These are phyloP conservation scores for Phytophthora idaei DNA, from an alignment of 352 stramenopile genomes.

Conservation along the genomic window DNA sequence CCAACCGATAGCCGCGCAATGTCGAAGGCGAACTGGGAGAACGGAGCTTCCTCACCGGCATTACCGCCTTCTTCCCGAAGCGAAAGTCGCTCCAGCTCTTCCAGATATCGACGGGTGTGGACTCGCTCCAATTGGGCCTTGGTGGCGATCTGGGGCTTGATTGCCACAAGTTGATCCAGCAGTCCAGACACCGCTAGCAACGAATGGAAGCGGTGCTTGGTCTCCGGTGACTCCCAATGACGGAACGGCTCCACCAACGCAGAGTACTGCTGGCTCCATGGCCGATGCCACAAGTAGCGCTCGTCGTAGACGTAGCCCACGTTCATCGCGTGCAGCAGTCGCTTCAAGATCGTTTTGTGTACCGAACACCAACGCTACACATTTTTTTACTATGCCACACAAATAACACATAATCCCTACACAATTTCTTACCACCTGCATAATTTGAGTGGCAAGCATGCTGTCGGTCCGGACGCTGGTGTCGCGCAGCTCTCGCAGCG, in stretches of 20 bases:
- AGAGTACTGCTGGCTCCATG: slow-evolving; percentile 62
- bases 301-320: slow-evolving; percentile 85
- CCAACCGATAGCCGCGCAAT: slow-evolving; percentile 77
- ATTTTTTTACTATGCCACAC: too few relatives aligned
- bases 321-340: slow-evolving; percentile 13
- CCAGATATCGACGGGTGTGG: slow-evolving; percentile 65
- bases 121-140: slow-evolving; percentile 55
- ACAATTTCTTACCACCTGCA: background rate
- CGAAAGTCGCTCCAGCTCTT: slow-evolving; percentile 57
- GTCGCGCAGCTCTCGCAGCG: slow-evolving; percentile 23
- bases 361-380: background rate
- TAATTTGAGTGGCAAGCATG: slow-evolving; percentile 39
- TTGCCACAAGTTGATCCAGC: slow-evolving; percentile 43
- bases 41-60: slow-evolving; percentile 71
- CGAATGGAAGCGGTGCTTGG: slow-evolving; percentile 82
- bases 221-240: slow-evolving; percentile 84
- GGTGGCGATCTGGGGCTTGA: slow-evolving; percentile 50
- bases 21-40: slow-evolving; percentile 74
- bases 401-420: background rate
- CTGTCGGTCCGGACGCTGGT: slow-evolving; percentile 21
- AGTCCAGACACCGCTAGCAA: slow-evolving; percentile 78
- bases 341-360: slow-evolving; percentile 20
- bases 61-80: slow-evolving; percentile 63
- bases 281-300: slow-evolving; percentile 77
- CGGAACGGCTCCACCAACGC: slow-evolving; percentile 61